Base-by-base conservation (phyloP, 805 yeast genomes). In the Lipomyces spencermartinsiae region DNA sequence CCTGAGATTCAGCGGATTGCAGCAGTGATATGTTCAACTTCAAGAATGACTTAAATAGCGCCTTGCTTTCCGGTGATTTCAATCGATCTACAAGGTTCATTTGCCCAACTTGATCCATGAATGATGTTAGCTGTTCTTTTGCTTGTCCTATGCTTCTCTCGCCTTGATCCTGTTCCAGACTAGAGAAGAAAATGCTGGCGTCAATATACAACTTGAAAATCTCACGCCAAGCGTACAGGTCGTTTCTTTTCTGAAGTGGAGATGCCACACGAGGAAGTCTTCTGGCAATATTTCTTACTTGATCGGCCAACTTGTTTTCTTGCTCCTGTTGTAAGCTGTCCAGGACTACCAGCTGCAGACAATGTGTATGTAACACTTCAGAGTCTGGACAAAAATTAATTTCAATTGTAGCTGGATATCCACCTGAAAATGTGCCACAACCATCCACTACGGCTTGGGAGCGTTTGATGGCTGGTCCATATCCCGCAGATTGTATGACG, bases 161-260 rank as follows among this genome's bases (percentile, higher is more conserved):
- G 60, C 85, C 83, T 2, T 83, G 80, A 37, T 79, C 76, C 49
- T 74, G 74, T 65, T 86, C 89, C 68, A 84, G 81, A 55, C 82
- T 80, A 61, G 83, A 84, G 77, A 88, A 86, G 70, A 86, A 89
- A 43, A 90, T 85, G 71, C 89, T 89, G 33, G 86, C 83, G 70
- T 89, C 93, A 34, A 89, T 81, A 72, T 89, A 90, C 22, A 84
- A 76, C 73, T 83, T 85, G 78, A 90, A 89, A 8, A 90, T 81
- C 73, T 87, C 86, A 67, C 94, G 80, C 94, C 94, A 90, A 9
- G 81, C 80, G 73, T 87, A 87, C 77, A 89, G 78, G 74, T 90
- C 94, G 0, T 83, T 78, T 46, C 79, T 81, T 63, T 62, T 62
- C 57, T 76, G 76, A 49, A 78, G 78, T 0, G 88, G 86, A 12